Conservation (phyloP, 2,329 filamentous ascomycete species). For the Biscogniauxia marginata region DNA sequence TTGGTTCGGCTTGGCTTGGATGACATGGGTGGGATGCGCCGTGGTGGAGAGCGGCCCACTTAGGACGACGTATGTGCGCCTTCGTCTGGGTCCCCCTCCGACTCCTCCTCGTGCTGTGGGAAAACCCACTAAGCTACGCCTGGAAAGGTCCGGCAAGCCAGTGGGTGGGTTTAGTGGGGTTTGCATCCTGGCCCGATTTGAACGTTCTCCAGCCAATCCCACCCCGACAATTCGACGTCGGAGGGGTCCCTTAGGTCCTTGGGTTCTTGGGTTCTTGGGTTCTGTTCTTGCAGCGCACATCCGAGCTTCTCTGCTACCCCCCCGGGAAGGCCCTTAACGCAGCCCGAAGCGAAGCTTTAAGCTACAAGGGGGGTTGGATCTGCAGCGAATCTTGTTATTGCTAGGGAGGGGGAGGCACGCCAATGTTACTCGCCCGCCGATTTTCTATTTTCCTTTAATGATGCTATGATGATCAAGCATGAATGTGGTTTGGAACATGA, state of each 20-base stretch:
- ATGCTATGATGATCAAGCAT: not conserved
- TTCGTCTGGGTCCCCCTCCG: not conserved
- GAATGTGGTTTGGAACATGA: not conserved
- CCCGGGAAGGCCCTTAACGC: not conserved
- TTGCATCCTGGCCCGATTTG: not conserved
- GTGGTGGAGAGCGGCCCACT: slow-evolving; percentile 16
- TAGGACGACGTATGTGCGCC: not conserved
- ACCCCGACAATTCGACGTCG: not conserved
- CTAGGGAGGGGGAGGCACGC: not conserved
- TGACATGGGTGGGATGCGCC: slow-evolving; percentile 15
- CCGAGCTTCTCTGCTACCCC: not conserved
- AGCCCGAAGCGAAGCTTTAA: not conserved
- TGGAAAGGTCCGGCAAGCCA: not conserved
- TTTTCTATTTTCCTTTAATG: not conserved
- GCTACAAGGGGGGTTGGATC: not conserved
- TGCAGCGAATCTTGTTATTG: not conserved
- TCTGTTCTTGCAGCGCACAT: not conserved
- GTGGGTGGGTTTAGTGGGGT: not conserved
- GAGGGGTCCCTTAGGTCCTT: not conserved
- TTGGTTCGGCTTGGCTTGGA: slow-evolving; percentile 21
- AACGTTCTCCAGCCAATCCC: not conserved
- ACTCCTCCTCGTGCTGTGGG: not conserved
- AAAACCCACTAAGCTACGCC: not conserved
- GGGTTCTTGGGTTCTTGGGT: not conserved
- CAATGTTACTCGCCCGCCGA: not conserved